phyloP scores from a whole-genome alignment of 2,329 filamentous ascomycete genomes.

The Botrytis porri region DNA sequence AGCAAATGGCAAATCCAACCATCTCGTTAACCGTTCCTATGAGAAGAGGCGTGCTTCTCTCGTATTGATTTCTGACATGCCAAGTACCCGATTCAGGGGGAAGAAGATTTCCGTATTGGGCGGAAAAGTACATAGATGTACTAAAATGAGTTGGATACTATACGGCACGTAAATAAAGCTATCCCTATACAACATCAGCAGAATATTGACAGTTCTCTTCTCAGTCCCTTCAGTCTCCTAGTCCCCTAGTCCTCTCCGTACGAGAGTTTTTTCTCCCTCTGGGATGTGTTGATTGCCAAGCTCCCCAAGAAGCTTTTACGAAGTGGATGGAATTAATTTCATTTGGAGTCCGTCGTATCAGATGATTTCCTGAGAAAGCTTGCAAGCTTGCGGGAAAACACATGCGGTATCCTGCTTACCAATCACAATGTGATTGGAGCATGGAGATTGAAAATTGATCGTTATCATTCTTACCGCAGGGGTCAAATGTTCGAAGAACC shows the following conservation, averaged over 20 bases:
- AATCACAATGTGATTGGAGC: neutral
- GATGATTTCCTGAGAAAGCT: neutral
- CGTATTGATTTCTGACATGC: constrained; percentile 17
- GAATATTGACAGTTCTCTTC: neutral
- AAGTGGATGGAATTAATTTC: neutral
- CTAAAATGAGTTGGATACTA: neutral
- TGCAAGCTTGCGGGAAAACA: neutral
- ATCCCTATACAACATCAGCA: neutral
- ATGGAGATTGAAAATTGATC: neutral
- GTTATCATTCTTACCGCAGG: constrained; percentile 1
- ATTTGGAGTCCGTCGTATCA: neutral
- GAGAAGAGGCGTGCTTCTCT: constrained; percentile 7
- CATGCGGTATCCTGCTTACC: neutral
- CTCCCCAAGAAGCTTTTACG: neutral
- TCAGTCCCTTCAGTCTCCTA: neutral
- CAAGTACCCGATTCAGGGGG: constrained; percentile 2
- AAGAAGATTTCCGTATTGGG: neutral
- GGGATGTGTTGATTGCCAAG: neutral
- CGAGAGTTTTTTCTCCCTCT: neutral
- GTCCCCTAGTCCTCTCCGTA: neutral
- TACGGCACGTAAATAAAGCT: neutral
- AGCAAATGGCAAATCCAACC: neutral
- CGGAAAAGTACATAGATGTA: neutral
- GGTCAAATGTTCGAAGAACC: neutral
- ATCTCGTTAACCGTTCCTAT: neutral